Evolutionary conservation across 2,329 filamentous ascomycete genomes (phyloP).

Genomic region (Karstenula rhodostoma): DNA sequence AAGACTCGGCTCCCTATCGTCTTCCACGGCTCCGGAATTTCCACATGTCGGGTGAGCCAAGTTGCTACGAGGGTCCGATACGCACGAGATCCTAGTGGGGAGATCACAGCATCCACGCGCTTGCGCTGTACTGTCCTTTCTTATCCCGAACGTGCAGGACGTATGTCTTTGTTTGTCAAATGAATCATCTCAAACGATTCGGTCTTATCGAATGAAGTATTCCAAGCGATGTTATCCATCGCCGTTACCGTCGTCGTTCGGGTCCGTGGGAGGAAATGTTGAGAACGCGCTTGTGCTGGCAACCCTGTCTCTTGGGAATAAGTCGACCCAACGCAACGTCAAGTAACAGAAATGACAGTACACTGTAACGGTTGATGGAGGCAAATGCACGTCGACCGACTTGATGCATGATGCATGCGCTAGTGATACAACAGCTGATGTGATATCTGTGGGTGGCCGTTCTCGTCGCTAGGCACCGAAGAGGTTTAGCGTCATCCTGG

Average conservation of each 20-base stretch:
- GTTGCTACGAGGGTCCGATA: too few species aligned
- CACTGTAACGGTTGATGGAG: neutral
- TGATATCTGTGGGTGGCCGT: neutral
- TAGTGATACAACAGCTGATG: neutral
- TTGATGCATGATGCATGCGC: neutral
- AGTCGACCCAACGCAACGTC: neutral
- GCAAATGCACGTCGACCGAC: neutral
- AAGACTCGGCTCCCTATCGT: too few species aligned
- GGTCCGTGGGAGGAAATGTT: neutral
- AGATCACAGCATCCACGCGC: too few species aligned
- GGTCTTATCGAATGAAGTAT: neutral
- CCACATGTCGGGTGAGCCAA: too few species aligned
- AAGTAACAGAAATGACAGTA: neutral
- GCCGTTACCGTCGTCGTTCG: neutral
- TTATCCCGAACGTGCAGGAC: too few species aligned
- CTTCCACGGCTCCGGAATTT: too few species aligned
- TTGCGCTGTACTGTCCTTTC: too few species aligned
- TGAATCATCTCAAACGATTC: too few species aligned
- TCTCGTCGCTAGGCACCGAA: neutral
- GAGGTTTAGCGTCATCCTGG: neutral
- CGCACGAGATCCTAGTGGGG: too few species aligned
- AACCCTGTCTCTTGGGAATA: neutral
- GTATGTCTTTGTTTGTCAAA: too few species aligned
- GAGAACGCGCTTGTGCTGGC: constrained; percentile 1
- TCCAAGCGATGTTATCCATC: neutral